A percentile compares a stretch with the other conserved stretches of the same genome.
Conservation (phyloP, 106 monocot species). For the Cymbidium sinense region DNA sequence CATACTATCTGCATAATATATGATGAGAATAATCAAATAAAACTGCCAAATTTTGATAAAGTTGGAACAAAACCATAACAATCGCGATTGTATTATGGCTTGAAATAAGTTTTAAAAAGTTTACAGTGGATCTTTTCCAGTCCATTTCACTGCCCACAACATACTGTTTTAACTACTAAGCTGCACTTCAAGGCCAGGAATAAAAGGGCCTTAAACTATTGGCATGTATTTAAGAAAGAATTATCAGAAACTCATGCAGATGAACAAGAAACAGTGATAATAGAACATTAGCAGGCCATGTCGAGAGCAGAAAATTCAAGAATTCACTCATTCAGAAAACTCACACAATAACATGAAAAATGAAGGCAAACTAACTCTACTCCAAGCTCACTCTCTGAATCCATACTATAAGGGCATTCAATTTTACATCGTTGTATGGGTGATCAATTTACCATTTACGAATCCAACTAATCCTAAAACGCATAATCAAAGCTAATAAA, state of each 20-base stretch:
- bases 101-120: neutral
- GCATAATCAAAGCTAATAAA: neutral
- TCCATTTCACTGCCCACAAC: neutral
- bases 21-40: neutral
- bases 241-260: too few relatives aligned
- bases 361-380: too few relatives aligned
- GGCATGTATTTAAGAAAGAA: too few relatives aligned
- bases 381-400: too few relatives aligned
- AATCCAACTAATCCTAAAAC: too few relatives aligned
- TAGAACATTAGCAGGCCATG: too few relatives aligned
- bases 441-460: neutral
- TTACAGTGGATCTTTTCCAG: neutral
- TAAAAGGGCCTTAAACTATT: too few relatives aligned
- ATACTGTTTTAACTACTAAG: neutral
- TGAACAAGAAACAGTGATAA: too few relatives aligned
- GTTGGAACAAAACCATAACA: neutral
- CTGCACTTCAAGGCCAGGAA: neutral
- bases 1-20: slow-evolving; percentile 31
- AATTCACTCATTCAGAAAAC: neutral
- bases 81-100: neutral
- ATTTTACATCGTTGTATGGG: too few relatives aligned
- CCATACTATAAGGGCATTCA: neutral
- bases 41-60: neutral
- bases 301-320: neutral
- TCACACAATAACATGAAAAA: too few relatives aligned